These are phyloP conservation scores for Sutorius eximius DNA, from an alignment of 1,284 basidiomycete genomes.

Conservation along the genomic window DNA sequence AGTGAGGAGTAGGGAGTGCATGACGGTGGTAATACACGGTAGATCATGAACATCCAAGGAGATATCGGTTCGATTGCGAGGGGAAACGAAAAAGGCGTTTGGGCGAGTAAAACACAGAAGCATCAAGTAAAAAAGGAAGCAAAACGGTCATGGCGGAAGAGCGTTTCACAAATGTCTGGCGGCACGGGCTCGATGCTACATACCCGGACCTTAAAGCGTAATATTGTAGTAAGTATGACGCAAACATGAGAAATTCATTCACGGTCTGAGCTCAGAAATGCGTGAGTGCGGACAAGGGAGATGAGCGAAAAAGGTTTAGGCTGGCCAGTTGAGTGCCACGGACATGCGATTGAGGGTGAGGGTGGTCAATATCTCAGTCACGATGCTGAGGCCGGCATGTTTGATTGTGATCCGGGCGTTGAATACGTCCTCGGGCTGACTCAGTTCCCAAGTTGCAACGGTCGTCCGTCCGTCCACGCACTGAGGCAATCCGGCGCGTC, in stretches of 20 bases:
- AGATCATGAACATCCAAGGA: conserved; percentile 2
- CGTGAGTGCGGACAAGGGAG: not conserved
- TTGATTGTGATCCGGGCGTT: conserved; percentile 59
- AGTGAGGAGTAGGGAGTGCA: conserved; percentile 17
- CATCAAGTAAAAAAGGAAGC: conserved; percentile 1
- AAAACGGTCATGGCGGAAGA: conserved; percentile 2
- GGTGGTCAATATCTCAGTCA: conserved; percentile 73
- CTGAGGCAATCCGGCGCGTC: conserved; percentile 34
- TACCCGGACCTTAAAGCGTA: conserved; percentile 9
- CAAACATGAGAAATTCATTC: not conserved
- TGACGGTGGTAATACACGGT: conserved; percentile 18
- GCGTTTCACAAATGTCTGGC: conserved; percentile 23
- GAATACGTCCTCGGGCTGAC: conserved; percentile 53
- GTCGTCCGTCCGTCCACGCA: conserved; percentile 57
- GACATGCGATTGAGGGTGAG: conserved; percentile 69
- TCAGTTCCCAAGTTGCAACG: conserved; percentile 64
- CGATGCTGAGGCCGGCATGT: conserved; percentile 51
- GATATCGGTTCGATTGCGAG: not conserved
- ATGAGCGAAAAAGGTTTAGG: conserved; percentile 2
- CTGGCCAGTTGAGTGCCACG: conserved; percentile 51
- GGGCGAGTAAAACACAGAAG: conserved; percentile 16
- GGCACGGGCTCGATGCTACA: conserved; percentile 4
- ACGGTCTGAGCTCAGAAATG: conserved; percentile 9
- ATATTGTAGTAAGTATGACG: not conserved
- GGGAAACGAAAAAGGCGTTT: not conserved